Conservation (phyloP, 352 stramenopile genomes). For the Phytophthora vignae region DNA sequence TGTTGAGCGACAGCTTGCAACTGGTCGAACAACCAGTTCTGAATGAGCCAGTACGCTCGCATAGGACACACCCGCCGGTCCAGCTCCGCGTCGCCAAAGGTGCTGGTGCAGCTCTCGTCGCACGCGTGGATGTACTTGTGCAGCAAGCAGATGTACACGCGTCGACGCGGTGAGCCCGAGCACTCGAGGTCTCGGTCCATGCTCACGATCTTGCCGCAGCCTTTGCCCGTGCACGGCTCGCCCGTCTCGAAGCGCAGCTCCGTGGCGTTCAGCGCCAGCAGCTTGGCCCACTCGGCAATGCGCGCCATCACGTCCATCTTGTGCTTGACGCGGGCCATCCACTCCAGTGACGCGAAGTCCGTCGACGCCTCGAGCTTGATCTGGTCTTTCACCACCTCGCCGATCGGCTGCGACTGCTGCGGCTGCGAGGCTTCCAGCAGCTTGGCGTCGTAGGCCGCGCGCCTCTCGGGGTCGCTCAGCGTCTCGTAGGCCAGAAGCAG, state of each 20-base stretch:
- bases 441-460: constrained; percentile 67
- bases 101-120: constrained; percentile 76
- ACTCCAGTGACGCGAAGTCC: constrained; percentile 83
- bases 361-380: constrained; percentile 72
- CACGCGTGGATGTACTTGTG: constrained; percentile 88
- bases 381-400: constrained; percentile 58
- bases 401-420: constrained; percentile 18
- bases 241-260: constrained; percentile 81
- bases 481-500: constrained; percentile 79
- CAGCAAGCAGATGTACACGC: constrained; percentile 79
- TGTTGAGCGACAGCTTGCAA: constrained; percentile 43
- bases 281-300: constrained; percentile 75
- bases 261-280: constrained; percentile 65
- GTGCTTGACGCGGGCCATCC: constrained; percentile 86
- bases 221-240: constrained; percentile 60
- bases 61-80: constrained; percentile 75
- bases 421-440: constrained; percentile 31
- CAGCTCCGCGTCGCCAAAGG: constrained; percentile 60
- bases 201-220: constrained; percentile 82
- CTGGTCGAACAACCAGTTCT: constrained; percentile 84
- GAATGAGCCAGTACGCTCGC: constrained; percentile 79
- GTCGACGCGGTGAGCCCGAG: constrained; percentile 67
- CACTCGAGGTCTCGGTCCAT: constrained; percentile 85
- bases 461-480: constrained; percentile 63
- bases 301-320: constrained; percentile 89